Evolutionary conservation across 495 filamentous ascomycete species (phyloP), one percentile per base, ranked within the genome.

Genomic region (Letharia lupina): DNA sequence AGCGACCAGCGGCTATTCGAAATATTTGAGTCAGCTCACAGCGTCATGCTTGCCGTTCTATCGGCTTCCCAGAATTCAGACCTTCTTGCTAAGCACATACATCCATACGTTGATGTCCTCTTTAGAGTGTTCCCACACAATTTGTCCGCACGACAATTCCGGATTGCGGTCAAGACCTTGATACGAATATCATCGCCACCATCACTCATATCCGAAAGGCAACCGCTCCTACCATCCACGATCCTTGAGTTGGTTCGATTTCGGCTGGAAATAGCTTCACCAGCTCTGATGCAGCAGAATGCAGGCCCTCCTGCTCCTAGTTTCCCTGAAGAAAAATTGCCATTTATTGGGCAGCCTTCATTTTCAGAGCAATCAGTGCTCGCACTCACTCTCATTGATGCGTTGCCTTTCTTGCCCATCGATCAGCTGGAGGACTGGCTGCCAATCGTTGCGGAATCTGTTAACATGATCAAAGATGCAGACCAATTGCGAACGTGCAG

Each of bases 11-110:
- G 83, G 67, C 79, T 93, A 65, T 74, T 87, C 42, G 85, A 90
- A 68, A 88, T 95, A 7, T 97, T 97, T 71, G 94, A 98, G 77
- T 86, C 94, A 1, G 92, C 93, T 12, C 95, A 98, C 77, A 90
- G 87, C 68, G 83, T 93, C 59, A 86, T 91, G 70, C 87, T 98
- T 23, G 85, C 93, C 40, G 85, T 90, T 8, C 82, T 98, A 47
- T 88, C 92, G 3, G 87, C 90, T 42, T 89, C 93, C 3, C 83
- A 87, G 63, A 93, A 90, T 68, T 83, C 87, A 18, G 77, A 83
- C 13, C 76, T 96, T 48, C 85, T 91, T 41, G 83, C 85, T 18
- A 83, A 83, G 67, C 82, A 96, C 61, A 79, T 93, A 18, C 92
- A 92, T 3, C 90, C 91, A 73, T 98, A 98, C 75, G 83, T 94